Evolutionary conservation across 257 asterid species (phyloP).

Genomic region (Vinca minor): DNA sequence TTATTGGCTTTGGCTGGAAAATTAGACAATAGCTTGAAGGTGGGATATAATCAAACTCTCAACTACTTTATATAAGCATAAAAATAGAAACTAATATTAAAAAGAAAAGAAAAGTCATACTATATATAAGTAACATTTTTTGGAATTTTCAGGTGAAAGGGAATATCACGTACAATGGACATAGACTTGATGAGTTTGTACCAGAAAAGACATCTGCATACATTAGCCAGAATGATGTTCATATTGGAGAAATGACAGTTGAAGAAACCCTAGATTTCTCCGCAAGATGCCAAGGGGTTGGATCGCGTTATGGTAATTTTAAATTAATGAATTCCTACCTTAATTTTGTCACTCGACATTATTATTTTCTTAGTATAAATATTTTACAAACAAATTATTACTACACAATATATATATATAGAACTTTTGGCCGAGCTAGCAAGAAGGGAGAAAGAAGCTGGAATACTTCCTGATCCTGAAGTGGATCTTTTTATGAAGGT

Average conservation of each 20-base stretch:
- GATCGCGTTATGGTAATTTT: constrained; percentile 84
- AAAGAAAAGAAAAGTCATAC: neutral
- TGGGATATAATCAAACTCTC: neutral
- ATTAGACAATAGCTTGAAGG: constrained; percentile 41
- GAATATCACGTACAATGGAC: constrained; percentile 79
- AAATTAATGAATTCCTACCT: no score
- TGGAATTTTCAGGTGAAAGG: constrained; percentile 45
- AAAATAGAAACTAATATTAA: neutral
- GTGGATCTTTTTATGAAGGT: constrained; percentile 63
- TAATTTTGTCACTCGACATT: neutral
- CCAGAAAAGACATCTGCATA: constrained; percentile 89
- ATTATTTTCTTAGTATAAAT: neutral
- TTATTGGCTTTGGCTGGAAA: constrained; percentile 56
- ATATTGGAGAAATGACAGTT: constrained; percentile 91
- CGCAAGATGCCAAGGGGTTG: constrained; percentile 86
- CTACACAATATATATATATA: constrained; percentile 2
- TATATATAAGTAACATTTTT: no score
- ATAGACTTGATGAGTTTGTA: constrained; percentile 56
- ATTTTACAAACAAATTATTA: neutral
- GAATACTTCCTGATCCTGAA: constrained; percentile 46
- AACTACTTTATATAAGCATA: no score
- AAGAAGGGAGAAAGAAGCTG: constrained; percentile 50
- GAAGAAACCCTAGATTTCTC: constrained; percentile 93
- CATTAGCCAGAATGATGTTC: constrained; percentile 92
- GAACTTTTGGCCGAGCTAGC: constrained; percentile 50